Evolutionary conservation across 257 asterid genomes (phyloP), one percentile per base, ranked within the genome.

Genomic region (Apocynum venetum): DNA sequence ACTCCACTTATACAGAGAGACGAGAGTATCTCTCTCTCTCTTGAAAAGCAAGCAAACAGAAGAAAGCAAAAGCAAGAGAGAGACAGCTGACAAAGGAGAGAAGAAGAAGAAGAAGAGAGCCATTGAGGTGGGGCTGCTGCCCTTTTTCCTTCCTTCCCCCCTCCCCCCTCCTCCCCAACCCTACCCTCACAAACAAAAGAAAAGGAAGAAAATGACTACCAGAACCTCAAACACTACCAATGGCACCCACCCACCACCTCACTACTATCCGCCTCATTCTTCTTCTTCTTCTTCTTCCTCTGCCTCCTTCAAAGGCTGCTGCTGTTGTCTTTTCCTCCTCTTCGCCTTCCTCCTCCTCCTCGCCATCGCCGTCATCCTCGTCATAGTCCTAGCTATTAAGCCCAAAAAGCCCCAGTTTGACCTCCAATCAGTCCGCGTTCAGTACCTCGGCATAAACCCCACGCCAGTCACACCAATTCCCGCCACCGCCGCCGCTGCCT

Each of bases 261-360:
- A 80, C 48, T 78, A 84, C 84, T 82, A 83, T 82, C 91, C 89
- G 0, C 88, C 88, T n/a, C 79, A 46, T 25, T 63, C 86, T n/a
- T 72, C 92, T 0, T 46, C 85, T 3, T 31, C 92, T 9, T 85
- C 88, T 4, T 86, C 98, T 36, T 84, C 98, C 31, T 89, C 96
- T 72, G 97, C 99, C 72, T 91, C 99, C 59, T 80, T 96, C 75
- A 96, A 92, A 76, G 99, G 99, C 68, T 96, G 99, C 86, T 92
- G 97, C 87, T 93, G 98, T 86, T 96, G 99, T 82, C 96, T 96
- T 51, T 96, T 96, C 80, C 95, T 96, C 74, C 97, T 96, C 63
- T 92, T 96, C 86, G 88, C 97, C 60, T 88, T 93, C 85, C 85
- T 96, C 71, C 85, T 86, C 72, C 97, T 96, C 88, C 87, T 93